Base-by-base conservation (phyloP, 306 rosid genomes). In the Fragaria vesca region DNA sequence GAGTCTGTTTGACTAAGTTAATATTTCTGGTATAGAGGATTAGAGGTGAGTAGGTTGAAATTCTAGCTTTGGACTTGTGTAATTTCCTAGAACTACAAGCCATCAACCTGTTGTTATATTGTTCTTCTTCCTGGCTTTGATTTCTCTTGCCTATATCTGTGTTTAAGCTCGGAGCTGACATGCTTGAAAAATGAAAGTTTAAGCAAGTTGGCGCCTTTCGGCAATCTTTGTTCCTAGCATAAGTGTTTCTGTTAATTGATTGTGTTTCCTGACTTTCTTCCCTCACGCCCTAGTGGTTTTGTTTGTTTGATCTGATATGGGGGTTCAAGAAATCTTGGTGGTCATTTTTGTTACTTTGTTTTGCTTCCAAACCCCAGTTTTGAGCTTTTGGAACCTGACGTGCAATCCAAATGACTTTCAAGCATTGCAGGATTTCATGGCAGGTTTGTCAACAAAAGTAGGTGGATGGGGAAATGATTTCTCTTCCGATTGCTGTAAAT, bases 401-500 rank as follows among this genome's bases (percentile, higher is more conserved):
- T 83, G 86, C 67, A 67, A 79, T 62, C 24, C 24, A 24, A 60
- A 42, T 24, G 86, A 79, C 30, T 38, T 58, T 40, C 34, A 10
- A 3, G 78, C 70, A 24, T 46, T 84, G 24, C 28, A 58, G 8
- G 82, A 58, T 26, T 73, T 81, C 36, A 71, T 30, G 69, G 34
- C 28, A 1, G 74, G 58, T 52, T 13, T 81, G 12, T n/a, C 30
- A 8, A 26, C 15, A 8, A 11, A 26, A n/a, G 43, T 73, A 50
- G 42, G 18, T 13, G 80, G 78, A n/a, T 84, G 82, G 87, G 68
- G 66, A 67, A 58, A 36, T 18, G 48, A 17, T 15, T 26, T 20
- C 50, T 74, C 61, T 30, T 71, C 77, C n/a, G 42, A 67, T 73
- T 84, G 87, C 75, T 84, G 80, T 63, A 73, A 13, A 8, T 84